Conservation (phyloP, 31 red algal genomes). For the Asparagopsis taxiformis region DNA sequence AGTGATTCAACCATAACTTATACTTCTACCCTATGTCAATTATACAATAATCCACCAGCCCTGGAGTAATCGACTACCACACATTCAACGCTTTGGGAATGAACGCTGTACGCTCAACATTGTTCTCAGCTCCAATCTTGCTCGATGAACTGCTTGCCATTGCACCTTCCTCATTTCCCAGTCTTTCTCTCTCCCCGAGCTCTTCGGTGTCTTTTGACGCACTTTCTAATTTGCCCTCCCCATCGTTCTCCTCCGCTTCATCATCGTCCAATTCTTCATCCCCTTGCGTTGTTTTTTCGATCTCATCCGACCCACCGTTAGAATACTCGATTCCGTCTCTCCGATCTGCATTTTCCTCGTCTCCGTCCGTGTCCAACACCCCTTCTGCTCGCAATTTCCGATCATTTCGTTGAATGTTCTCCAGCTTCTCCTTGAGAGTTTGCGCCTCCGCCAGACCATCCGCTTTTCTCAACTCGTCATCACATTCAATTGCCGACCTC, state of each 20-base stretch:
- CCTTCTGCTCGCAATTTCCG: constrained; percentile 24
- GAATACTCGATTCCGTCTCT: background rate
- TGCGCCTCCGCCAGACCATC: constrained; percentile 10
- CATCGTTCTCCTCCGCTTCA: background rate
- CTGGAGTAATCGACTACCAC: no score
- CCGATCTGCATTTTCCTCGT: background rate
- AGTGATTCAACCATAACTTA: no score
- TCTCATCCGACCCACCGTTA: background rate
- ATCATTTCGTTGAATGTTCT: constrained; percentile 39
- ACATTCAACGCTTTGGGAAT: no score
- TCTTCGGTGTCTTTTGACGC: constrained; percentile 14
- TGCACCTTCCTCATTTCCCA: no score
- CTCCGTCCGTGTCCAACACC: constrained; percentile 7
- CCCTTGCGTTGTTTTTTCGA: background rate
- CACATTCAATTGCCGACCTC: constrained; percentile 14
- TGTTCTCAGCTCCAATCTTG: no score
- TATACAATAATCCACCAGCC: no score
- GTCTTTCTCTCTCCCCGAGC: background rate
- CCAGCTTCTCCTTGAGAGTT: constrained; percentile 35
- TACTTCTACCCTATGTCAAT: no score
- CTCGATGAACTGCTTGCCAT: no score
- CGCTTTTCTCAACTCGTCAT: constrained; percentile 15
- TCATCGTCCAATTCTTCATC: background rate
- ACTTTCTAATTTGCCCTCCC: background rate
- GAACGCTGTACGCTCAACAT: no score